Conservation (phyloP, 352 stramenopile genomes). For the Lagenidium sp. region DNA sequence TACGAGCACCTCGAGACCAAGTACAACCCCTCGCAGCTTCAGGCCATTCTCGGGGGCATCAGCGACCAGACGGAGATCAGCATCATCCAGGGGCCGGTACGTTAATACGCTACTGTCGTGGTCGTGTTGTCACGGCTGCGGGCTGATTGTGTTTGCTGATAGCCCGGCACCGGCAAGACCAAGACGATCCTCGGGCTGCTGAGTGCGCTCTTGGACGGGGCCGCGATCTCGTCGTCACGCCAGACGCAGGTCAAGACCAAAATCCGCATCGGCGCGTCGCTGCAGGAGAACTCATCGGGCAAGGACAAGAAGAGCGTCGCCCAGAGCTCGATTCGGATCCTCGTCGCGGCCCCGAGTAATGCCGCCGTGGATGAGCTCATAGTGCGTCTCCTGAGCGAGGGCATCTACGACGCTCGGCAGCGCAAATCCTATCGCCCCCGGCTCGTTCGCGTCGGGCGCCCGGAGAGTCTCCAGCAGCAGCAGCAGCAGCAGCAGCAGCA, state of each 20-base stretch:
- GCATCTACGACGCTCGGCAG: conserved; percentile 40
- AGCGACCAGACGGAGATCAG: conserved; percentile 39
- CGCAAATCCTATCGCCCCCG: conserved; percentile 41
- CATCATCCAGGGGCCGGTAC: conserved; percentile 77
- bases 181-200: conserved; percentile 74
- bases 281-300: conserved; percentile 21
- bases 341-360: conserved; percentile 75
- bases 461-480: conserved; percentile 37
- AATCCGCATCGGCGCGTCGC: conserved; percentile 64
- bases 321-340: conserved; percentile 51
- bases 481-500: conserved; percentile 6
- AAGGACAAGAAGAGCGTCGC: conserved; percentile 44
- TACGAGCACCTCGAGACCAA: conserved; percentile 36
- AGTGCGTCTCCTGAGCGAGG: conserved; percentile 52
- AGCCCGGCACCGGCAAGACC: conserved; percentile 79
- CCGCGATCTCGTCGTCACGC: conserved; percentile 30
- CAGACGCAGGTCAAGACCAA: conserved; percentile 44
- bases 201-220: conserved; percentile 63
- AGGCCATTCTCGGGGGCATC: conserved; percentile 60
- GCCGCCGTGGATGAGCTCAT: conserved; percentile 75
- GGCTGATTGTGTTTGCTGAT: too few species aligned
- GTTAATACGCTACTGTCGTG: too few species aligned
- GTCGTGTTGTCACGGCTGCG: too few species aligned
- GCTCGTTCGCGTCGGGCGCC: conserved; percentile 61
- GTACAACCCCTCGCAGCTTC: conserved; percentile 69